phyloP scores from a whole-genome alignment of 2,329 filamentous ascomycete genomes.

The Thielaviopsis ethacetica region DNA sequence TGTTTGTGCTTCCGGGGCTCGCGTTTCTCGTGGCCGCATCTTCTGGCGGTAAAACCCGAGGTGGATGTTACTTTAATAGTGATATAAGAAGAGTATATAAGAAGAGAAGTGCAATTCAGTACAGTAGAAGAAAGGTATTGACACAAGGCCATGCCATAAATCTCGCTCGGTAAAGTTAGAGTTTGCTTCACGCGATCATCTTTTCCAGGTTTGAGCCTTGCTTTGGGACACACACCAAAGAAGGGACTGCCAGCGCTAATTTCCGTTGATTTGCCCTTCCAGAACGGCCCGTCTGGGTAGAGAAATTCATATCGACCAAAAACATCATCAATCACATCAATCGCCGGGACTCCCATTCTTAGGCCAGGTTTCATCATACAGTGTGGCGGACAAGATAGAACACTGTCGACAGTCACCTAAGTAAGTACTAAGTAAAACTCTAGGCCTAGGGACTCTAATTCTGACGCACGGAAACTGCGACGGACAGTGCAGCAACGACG shows the following conservation, averaged over 20 bases:
- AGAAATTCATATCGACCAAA: too few species aligned
- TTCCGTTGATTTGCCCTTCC: too few species aligned
- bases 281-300: too few species aligned
- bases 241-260: not conserved
- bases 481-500: not conserved
- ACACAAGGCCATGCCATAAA: not conserved
- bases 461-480: not conserved
- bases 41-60: too few species aligned
- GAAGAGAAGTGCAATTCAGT: too few species aligned
- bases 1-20: too few species aligned
- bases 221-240: not conserved
- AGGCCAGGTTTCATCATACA: not conserved
- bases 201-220: not conserved
- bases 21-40: too few species aligned
- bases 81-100: too few species aligned
- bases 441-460: too few species aligned
- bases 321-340: too few species aligned
- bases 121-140: not conserved
- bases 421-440: not conserved
- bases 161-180: not conserved
- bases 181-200: not conserved
- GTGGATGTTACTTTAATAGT: too few species aligned
- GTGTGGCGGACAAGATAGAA: not conserved
- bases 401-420: not conserved
- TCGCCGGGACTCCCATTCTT: not conserved